Conservation (phyloP, 345 rosid species). For the Dovyalis caffra region DNA sequence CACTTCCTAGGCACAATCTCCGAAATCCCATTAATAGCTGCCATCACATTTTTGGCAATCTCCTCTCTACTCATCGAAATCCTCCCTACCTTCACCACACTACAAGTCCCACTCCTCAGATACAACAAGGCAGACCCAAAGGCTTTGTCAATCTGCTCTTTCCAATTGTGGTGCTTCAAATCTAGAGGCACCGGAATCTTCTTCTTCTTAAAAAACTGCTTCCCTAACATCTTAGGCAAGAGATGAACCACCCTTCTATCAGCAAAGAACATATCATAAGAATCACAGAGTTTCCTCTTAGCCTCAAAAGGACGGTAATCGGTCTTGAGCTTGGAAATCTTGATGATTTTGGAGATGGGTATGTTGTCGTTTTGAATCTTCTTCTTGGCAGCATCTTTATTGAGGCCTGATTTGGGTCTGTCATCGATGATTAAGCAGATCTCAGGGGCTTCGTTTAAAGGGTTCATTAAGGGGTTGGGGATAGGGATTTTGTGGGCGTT, state of each 20-base stretch:
- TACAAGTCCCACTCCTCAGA: constrained; percentile 65
- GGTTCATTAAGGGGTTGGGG: constrained; percentile 48
- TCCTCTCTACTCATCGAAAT: constrained; percentile 47
- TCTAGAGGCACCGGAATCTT: constrained; percentile 63
- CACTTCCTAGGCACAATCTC: constrained; percentile 67
- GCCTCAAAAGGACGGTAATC: constrained; percentile 52
- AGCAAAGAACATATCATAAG: constrained; percentile 48
- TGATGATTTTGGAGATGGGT: constrained; percentile 62
- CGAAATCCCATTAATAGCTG: constrained; percentile 53
- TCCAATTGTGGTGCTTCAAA: constrained; percentile 75
- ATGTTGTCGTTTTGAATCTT: constrained; percentile 63
- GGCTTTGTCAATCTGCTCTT: constrained; percentile 62
- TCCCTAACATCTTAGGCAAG: constrained; percentile 75
- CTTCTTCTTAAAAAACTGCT: constrained; percentile 66
- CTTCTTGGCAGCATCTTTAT: constrained; percentile 54
- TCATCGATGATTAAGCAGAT: constrained; percentile 75
- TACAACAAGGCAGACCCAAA: constrained; percentile 63
- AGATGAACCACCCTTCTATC: constrained; percentile 52
- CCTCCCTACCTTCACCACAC: constrained; percentile 66
- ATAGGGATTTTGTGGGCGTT: constrained; percentile 52
- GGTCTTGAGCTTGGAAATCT: constrained; percentile 56
- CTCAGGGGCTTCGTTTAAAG: constrained; percentile 43
- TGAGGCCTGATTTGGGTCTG: constrained; percentile 58
- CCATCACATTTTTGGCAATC: constrained; percentile 54
- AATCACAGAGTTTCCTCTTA: constrained; percentile 50